A percentile compares a stretch with the other conserved stretches of the same genome.
Evolutionary conservation across 495 filamentous ascomycete genomes (phyloP).

Genomic region (Penicillium argentinense): DNA sequence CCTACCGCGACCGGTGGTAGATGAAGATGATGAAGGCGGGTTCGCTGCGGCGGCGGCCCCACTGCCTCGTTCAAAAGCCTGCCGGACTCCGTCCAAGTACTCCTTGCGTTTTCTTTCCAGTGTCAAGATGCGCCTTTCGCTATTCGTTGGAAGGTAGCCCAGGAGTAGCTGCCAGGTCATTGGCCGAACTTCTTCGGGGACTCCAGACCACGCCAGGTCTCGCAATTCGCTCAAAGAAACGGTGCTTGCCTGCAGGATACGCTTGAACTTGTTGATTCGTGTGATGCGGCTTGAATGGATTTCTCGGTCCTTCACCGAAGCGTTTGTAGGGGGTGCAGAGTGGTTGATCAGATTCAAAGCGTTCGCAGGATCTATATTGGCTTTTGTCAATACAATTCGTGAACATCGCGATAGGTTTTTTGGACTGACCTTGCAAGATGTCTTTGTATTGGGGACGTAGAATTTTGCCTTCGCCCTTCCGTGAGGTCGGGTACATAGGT

Average conservation of each 20-base stretch:
- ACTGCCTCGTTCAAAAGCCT: conserved; percentile 82
- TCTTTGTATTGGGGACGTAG: conserved; percentile 97
- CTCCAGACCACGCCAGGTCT: conserved; percentile 85
- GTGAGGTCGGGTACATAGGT: conserved; percentile 83
- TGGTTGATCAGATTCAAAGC: conserved; percentile 92
- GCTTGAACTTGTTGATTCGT: conserved; percentile 98
- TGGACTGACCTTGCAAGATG: conserved; percentile 67
- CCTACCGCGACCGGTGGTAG: conserved; percentile 52
- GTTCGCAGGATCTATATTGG: conserved; percentile 78
- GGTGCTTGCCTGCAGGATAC: conserved; percentile 84
- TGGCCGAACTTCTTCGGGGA: conserved; percentile 90
- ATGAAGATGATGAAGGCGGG: conserved; percentile 37
- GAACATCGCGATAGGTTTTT: neutral
- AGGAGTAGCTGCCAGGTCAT: conserved; percentile 98
- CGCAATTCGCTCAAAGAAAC: conserved; percentile 83
- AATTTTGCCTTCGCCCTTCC: conserved; percentile 90
- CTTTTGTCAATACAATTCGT: conserved; percentile 2
- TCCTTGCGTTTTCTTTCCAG: conserved; percentile 95
- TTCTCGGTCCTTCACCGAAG: conserved; percentile 80
- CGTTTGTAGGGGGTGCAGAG: conserved; percentile 69
- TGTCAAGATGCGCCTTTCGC: conserved; percentile 84
- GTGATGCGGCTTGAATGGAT: conserved; percentile 83
- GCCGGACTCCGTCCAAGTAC: conserved; percentile 91
- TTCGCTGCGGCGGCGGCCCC: conserved; percentile 26
- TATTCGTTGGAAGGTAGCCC: conserved; percentile 92